phyloP scores from a whole-genome alignment of 306 rosid species.

The Glycine latifolia region DNA sequence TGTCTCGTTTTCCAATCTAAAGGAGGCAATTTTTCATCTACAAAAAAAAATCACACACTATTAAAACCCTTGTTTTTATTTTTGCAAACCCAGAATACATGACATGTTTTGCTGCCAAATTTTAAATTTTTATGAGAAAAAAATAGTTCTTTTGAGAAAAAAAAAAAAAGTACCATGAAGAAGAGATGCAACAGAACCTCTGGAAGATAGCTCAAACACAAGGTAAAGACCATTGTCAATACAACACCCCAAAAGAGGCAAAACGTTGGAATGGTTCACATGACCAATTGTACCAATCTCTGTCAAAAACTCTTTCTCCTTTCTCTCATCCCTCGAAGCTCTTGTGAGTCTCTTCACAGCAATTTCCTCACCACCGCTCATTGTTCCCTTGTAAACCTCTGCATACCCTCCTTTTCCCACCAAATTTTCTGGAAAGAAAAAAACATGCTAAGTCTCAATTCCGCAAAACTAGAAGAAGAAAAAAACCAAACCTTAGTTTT shows the following conservation, averaged over 20 bases:
- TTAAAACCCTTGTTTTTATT: neutral
- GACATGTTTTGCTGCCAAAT: slow-evolving; percentile 11
- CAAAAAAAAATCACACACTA: slow-evolving; percentile 16
- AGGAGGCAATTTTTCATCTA: slow-evolving; percentile 71
- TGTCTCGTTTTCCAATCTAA: slow-evolving; percentile 90
- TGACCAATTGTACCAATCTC: slow-evolving; percentile 98
- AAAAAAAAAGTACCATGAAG: slow-evolving; percentile 69
- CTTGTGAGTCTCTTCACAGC: slow-evolving; percentile 90
- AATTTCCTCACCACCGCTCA: slow-evolving; percentile 70
- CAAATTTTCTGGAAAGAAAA: slow-evolving; percentile 68
- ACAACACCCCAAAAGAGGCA: slow-evolving; percentile 85
- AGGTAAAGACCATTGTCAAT: slow-evolving; percentile 87
- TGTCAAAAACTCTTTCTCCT: slow-evolving; percentile 86
- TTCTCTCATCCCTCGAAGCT: slow-evolving; percentile 76
- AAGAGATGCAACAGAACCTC: slow-evolving; percentile 82
- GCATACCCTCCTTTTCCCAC: slow-evolving; percentile 97
- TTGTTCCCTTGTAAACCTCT: slow-evolving; percentile 81
- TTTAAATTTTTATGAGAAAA: neutral
- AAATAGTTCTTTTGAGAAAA: neutral
- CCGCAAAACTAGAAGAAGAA: neutral
- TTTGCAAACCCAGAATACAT: slow-evolving; percentile 37
- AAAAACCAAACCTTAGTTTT: neutral
- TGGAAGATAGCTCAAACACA: slow-evolving; percentile 71
- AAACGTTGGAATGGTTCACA: slow-evolving; percentile 72
- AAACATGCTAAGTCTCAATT: neutral